phyloP scores from a whole-genome alignment of 208 protist genomes.

The Crithidia bombi region DNA sequence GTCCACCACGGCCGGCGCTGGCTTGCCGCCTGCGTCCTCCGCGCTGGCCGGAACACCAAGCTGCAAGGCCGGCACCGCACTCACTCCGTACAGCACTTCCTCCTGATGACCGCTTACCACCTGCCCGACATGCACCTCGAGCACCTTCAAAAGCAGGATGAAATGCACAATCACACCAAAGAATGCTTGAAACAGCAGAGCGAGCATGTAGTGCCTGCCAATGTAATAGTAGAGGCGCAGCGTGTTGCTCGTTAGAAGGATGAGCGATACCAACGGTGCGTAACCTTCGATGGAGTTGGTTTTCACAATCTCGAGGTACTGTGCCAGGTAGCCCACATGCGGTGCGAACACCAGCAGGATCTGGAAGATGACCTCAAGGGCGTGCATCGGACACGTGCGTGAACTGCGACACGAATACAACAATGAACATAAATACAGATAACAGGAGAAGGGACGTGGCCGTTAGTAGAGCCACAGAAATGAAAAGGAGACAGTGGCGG shows the following conservation, averaged over 20 bases:
- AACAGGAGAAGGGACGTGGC: no score
- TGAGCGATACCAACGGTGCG: constrained; percentile 70
- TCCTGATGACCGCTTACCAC: constrained; percentile 12
- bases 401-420: background rate
- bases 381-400: no score
- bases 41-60: background rate
- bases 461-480: no score
- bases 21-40: constrained; percentile 2
- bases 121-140: constrained; percentile 40
- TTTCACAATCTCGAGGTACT: constrained; percentile 52
- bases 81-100: constrained; percentile 8
- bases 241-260: constrained; percentile 78
- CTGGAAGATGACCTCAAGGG: constrained; percentile 32
- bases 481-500: background rate
- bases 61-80: background rate
- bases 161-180: constrained; percentile 61
- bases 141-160: constrained; percentile 50
- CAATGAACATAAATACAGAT: no score
- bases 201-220: constrained; percentile 57
- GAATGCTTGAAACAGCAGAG: constrained; percentile 71
- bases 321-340: constrained; percentile 73
- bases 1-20: background rate
- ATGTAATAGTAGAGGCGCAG: constrained; percentile 81
- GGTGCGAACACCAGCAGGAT: constrained; percentile 65
- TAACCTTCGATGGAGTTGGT: constrained; percentile 62